Conservation (phyloP, 2,329 filamentous ascomycete genomes). For the Alternaria angustiovoidea region DNA sequence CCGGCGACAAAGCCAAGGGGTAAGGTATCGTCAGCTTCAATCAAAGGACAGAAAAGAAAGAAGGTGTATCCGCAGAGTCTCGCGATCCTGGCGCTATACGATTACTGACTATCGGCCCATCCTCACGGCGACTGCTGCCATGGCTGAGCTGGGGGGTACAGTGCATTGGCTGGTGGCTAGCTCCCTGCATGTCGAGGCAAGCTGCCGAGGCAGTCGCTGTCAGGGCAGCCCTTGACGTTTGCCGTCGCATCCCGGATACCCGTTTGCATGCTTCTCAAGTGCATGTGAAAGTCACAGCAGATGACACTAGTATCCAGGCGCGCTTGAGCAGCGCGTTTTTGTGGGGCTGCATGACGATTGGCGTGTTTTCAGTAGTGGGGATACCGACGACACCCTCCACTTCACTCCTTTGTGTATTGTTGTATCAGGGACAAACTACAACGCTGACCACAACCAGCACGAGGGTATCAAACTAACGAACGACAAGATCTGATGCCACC, state of each 20-base stretch:
- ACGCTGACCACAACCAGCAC: neutral
- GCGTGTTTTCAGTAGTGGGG: conserved; percentile 1
- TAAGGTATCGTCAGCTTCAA: neutral
- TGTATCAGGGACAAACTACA: neutral
- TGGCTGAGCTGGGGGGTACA: neutral
- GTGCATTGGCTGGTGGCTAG: conserved; percentile 3
- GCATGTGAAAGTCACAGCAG: neutral
- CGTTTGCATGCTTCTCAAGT: neutral
- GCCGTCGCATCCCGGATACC: neutral
- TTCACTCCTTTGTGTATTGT: neutral
- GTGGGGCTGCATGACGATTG: conserved; percentile 17
- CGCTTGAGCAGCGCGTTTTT: conserved; percentile 1
- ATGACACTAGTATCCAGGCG: neutral
- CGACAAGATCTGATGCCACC: neutral
- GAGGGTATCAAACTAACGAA: conserved; percentile 17
- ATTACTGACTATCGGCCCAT: conserved; percentile 4
- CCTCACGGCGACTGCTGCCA: neutral
- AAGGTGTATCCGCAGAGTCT: neutral
- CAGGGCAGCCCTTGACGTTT: neutral
- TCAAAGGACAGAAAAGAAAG: neutral
- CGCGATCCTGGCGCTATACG: neutral
- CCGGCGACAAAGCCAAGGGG: neutral
- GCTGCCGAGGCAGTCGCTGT: conserved; percentile 12
- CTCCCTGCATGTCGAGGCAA: conserved; percentile 4
- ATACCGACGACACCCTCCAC: neutral